Percentiles rank a stretch among this genome's conserved stretches.
These are phyloP conservation scores for Leccinum disarticulatum DNA, from an alignment of 768 basidiomycete genomes.

Conservation along the genomic window DNA sequence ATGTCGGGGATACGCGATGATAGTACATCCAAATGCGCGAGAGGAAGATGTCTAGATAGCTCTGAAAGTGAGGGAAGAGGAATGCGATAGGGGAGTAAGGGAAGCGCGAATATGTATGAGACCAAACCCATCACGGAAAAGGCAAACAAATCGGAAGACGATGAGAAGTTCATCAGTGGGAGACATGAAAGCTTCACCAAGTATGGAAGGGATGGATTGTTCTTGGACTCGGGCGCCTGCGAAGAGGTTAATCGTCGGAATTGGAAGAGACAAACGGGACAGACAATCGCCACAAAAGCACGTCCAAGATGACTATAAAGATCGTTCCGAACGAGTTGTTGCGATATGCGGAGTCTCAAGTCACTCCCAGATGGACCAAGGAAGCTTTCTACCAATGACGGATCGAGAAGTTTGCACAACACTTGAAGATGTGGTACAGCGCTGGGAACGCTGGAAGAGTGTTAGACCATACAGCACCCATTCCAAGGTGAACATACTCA, in stretches of 20 bases:
- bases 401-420: conserved; percentile 47
- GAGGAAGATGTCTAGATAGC: conserved; percentile 66
- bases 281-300: conserved; percentile 42
- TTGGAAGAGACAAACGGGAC: conserved; percentile 25
- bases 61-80: conserved; percentile 60
- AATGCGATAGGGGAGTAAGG: conserved; percentile 75
- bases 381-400: conserved; percentile 4
- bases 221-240: conserved; percentile 62
- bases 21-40: conserved; percentile 39
- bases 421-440: conserved; percentile 50
- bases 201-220: conserved; percentile 30
- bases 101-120: conserved; percentile 63
- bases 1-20: conserved; percentile 28
- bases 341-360: conserved; percentile 36
- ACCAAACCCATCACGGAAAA: conserved; percentile 44
- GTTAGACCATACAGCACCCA: background rate
- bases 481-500: conserved; percentile 33
- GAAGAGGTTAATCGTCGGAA: background rate
- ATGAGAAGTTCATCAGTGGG: conserved; percentile 26
- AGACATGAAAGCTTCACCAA: conserved; percentile 30
- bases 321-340: conserved; percentile 48
- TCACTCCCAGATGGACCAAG: conserved; percentile 33
- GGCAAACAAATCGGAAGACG: conserved; percentile 31
- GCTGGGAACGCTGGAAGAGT: conserved; percentile 43
- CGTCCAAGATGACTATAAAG: conserved; percentile 37